Base-by-base conservation (phyloP, 805 yeast genomes). In the Saccharomycopsis sp. region DNA sequence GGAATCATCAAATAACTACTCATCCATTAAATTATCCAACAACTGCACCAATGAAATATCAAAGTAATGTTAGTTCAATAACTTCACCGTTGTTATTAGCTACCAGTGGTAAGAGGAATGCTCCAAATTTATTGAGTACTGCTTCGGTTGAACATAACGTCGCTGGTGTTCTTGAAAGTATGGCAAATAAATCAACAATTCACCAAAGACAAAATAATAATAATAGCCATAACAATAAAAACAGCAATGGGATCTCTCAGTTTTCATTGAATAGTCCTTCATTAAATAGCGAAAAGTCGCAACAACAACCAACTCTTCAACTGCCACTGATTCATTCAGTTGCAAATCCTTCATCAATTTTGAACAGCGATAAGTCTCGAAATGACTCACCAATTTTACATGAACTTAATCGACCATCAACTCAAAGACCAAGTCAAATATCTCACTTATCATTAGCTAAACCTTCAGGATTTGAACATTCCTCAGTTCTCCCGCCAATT, bases 41-140 rank as follows among this genome's bases (percentile, higher is more conserved):
- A 3, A 77, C 83, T 0, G 78, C 84, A 1, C 86, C 86, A 13
- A 74, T 84, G 1, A 84, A 78, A 54, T 80, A 77, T 67, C 84
- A 82, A 24, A 77, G 82, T 0, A 79, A 79, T 35, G 60, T 80
- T 41, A 73, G 75, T 49, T 60, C 79, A 28, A 79, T 80, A 46
- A 79, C 85, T 0, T 77, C 84, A 13, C 86, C 86, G 0, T 62
- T 80, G 41, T 60, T 80, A 48, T 64, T 81, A 36, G 72, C 81
- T 5, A 74, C 79, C 13, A 59, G 59, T 4, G 59, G 59, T 14
- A 56, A 57, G 6, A 29, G 17, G n/a, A 31, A 24, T 14, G 33
- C 44, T 11, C n/a, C 21, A 3, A 17, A 14, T 29, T 21, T 16
- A 8, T 4, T 29, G 6, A 40, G 37, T 26, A 26, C 50, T 17